phyloP scores from a whole-genome alignment of 208 protist genomes.

The Leishmania mexicana region DNA sequence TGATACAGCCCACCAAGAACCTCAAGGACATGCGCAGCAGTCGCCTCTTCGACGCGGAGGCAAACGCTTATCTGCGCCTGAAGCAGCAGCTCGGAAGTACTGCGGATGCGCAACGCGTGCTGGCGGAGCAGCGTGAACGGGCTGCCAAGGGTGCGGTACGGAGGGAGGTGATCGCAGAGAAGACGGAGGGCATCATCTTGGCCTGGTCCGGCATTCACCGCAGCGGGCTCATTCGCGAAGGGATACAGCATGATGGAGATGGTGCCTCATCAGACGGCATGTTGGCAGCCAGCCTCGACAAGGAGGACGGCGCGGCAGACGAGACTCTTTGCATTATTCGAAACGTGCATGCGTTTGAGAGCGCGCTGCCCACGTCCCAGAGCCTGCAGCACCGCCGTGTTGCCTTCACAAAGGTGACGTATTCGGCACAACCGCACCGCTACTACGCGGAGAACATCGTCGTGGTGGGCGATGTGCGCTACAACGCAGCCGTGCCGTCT shows the following conservation, averaged over 20 bases:
- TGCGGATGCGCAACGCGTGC: constrained; percentile 45
- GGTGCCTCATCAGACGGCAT: constrained; percentile 4
- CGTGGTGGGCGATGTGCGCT: constrained; percentile 49
- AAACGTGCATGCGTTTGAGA: constrained; percentile 78
- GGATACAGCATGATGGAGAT: not conserved
- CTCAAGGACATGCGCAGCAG: constrained; percentile 84
- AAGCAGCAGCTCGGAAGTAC: constrained; percentile 49
- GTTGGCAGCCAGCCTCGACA: constrained; percentile 7
- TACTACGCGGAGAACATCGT: constrained; percentile 79
- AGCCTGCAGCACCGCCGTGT: constrained; percentile 68
- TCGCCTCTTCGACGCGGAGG: constrained; percentile 62
- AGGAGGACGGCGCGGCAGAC: constrained; percentile 2
- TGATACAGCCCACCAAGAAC: constrained; percentile 58
- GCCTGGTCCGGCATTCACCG: constrained; percentile 81
- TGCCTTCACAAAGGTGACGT: constrained; percentile 69
- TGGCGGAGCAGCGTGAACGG: constrained; percentile 38
- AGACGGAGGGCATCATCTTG: constrained; percentile 48
- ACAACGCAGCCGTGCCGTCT: constrained; percentile 49
- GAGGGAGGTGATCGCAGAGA: constrained; percentile 43
- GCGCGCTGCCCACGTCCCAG: constrained; percentile 73
- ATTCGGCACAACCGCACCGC: constrained; percentile 51
- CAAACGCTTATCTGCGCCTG: constrained; percentile 63
- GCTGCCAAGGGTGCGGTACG: constrained; percentile 19
- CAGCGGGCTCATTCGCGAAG: constrained; percentile 71
- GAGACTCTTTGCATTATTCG: constrained; percentile 66